phyloP scores from a whole-genome alignment of 139 green algal species.

The Tetraselmis chui region DNA sequence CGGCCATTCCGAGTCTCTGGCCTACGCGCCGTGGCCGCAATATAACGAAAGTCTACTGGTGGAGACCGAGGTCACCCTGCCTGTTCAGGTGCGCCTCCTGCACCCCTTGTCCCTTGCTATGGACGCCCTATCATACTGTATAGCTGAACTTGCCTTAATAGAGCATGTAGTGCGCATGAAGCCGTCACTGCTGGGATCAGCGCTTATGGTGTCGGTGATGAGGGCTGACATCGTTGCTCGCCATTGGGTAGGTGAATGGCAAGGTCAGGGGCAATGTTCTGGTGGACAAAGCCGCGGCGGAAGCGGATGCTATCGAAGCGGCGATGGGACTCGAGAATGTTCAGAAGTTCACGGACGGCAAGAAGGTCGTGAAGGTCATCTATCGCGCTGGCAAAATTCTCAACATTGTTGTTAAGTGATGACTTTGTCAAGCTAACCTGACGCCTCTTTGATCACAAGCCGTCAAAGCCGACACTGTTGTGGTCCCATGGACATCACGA shows the following conservation, averaged over 20 bases:
- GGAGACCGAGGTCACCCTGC: conserved; percentile 69
- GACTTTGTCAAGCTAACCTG: too few species aligned
- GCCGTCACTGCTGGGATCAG: neutral
- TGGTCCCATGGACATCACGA: too few species aligned
- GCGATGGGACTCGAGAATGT: conserved; percentile 37
- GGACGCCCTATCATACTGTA: neutral
- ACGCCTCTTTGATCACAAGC: too few species aligned
- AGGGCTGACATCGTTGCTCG: neutral
- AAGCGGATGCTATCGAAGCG: conserved; percentile 68
- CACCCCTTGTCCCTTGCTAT: neutral
- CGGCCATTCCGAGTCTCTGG: conserved; percentile 52
- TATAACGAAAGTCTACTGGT: conserved; percentile 70
- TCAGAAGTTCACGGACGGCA: conserved; percentile 49
- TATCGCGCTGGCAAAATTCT: conserved; percentile 89
- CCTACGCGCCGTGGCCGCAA: conserved; percentile 79
- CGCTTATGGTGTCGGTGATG: conserved; percentile 3
- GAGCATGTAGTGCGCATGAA: neutral
- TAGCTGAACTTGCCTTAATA: neutral
- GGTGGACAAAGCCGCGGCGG: conserved; percentile 42
- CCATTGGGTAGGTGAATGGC: conserved; percentile 72
- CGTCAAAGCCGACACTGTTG: too few species aligned
- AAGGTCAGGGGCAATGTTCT: conserved; percentile 84
- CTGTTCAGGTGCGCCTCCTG: conserved; percentile 55
- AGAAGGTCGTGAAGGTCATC: conserved; percentile 89
- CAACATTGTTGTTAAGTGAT: conserved; percentile 83